Conservation (phyloP, 2,329 filamentous ascomycete genomes). For the Diaporthe amygdali region DNA sequence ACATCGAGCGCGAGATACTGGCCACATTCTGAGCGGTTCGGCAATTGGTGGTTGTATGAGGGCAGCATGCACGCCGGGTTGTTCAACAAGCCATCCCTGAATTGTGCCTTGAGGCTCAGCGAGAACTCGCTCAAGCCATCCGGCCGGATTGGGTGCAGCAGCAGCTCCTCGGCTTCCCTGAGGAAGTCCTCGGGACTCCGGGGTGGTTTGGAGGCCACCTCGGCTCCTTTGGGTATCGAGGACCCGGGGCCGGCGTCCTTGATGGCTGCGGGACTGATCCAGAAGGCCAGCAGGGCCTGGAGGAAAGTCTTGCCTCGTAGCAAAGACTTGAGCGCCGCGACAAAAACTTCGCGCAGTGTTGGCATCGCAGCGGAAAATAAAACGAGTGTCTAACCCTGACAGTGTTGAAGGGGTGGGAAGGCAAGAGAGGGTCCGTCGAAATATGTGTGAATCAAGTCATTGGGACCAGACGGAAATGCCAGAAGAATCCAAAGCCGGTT, state of each 20-base stretch:
- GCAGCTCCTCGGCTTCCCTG: conserved; percentile 56
- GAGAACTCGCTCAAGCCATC: conserved; percentile 53
- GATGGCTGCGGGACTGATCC: conserved; percentile 49
- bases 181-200: conserved; percentile 57
- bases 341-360: conserved; percentile 58
- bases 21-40: conserved; percentile 63
- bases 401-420: conserved; percentile 20
- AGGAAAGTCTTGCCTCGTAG: conserved; percentile 64
- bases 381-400: conserved; percentile 56
- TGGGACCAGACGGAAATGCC: not conserved
- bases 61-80: conserved; percentile 68
- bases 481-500: not conserved
- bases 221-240: conserved; percentile 21
- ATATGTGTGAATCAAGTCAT: conserved; percentile 28
- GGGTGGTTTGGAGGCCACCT: conserved; percentile 26
- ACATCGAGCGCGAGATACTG: conserved; percentile 69
- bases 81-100: conserved; percentile 55
- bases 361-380: conserved; percentile 55
- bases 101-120: conserved; percentile 57
- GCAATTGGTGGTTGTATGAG: conserved; percentile 69
- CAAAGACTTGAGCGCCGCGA: conserved; percentile 63
- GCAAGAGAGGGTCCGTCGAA: conserved; percentile 9
- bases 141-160: conserved; percentile 54
- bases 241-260: conserved; percentile 29
- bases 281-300: conserved; percentile 61